Evolutionary conservation across 1,139 yeast species (phyloP), one percentile per base, ranked within the genome.

Genomic region (Candida sanyaensis): DNA sequence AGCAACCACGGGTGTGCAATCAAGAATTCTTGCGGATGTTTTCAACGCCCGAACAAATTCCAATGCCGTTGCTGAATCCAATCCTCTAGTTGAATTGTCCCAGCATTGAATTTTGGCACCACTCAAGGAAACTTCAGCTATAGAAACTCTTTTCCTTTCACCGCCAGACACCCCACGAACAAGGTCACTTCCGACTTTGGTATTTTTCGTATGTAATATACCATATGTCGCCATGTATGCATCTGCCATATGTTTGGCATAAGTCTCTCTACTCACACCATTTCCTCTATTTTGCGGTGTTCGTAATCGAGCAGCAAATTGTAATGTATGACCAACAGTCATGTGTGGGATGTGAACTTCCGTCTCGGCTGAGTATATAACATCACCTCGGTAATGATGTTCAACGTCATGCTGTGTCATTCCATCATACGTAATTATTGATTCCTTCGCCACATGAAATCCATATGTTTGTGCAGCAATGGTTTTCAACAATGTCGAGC

Each of bases 11-110:
- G 90, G 82, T 26, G 92, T 77, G 11, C 82, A 73, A 29, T 78
- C 78, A 47, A 81, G 68, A 45, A 86, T 66, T 34, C 78, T 71
- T 4, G 95, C 86, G 27, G 82, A 73, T 6, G 84, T 78, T 58
- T 85, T 83, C 55, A 88, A 69, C 26, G 92, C 85, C 58, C 82
- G 76, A 49, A 84, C 75, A 56, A 87, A 88, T 65, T 88, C 96
- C 50, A 86, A 70, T 1, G 86, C 85, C 28, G 84, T 79, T 11
- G 84, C 81, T 5, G 85, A 73, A 63, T 81, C 86, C 51, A 81
- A 67, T 53, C 86, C 86, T 66, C 85, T 74, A 8, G 85, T 81
- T 2, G 85, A 80, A 53, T 81, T 81, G 62, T 81, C 86, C 86
- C 86, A 81, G 62, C 84, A 80, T 61, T 79, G 77, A 11, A 73